These are phyloP conservation scores for Tirmania nivea DNA, from an alignment of 495 filamentous ascomycete species.

Conservation along the genomic window DNA sequence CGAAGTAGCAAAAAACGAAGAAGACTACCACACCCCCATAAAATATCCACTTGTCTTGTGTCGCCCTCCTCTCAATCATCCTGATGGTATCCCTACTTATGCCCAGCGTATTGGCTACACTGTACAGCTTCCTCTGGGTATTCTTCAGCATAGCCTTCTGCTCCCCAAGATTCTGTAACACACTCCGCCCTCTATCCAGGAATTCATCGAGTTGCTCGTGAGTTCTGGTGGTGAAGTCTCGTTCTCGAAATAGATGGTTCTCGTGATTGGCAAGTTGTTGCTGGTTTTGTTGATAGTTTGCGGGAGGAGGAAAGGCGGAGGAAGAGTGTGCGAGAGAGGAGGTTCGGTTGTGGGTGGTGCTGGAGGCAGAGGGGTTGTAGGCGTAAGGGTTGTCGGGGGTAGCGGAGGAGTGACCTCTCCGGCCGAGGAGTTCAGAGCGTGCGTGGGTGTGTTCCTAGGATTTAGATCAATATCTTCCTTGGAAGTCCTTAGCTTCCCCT, in stretches of 20 bases:
- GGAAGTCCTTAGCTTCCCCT: background rate
- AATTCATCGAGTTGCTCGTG: conserved; percentile 78
- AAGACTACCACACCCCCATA: conserved; percentile 74
- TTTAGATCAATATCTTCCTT: background rate
- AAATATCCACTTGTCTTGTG: conserved; percentile 97
- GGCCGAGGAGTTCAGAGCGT: conserved; percentile 65
- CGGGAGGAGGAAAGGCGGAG: conserved; percentile 10
- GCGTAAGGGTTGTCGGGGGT: conserved; percentile 95
- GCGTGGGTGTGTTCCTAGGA: conserved; percentile 32
- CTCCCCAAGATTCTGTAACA: conserved; percentile 68
- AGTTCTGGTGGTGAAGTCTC: conserved; percentile 61
- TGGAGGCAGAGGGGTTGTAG: conserved; percentile 25
- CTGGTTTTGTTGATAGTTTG: background rate
- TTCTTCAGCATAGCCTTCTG: conserved; percentile 89
- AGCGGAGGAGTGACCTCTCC: conserved; percentile 63
- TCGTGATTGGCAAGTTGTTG: background rate
- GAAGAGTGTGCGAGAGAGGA: conserved; percentile 24
- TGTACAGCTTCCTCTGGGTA: conserved; percentile 76
- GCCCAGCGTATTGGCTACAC: conserved; percentile 80
- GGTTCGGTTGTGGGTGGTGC: conserved; percentile 19
- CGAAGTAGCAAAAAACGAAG: conserved; percentile 75
- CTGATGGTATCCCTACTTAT: conserved; percentile 90
- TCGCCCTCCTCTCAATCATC: conserved; percentile 78
- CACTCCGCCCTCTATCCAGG: conserved; percentile 70
- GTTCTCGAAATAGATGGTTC: conserved; percentile 67